Conservation (phyloP, 2,329 filamentous ascomycete genomes). For the Talaromyces atroroseus region DNA sequence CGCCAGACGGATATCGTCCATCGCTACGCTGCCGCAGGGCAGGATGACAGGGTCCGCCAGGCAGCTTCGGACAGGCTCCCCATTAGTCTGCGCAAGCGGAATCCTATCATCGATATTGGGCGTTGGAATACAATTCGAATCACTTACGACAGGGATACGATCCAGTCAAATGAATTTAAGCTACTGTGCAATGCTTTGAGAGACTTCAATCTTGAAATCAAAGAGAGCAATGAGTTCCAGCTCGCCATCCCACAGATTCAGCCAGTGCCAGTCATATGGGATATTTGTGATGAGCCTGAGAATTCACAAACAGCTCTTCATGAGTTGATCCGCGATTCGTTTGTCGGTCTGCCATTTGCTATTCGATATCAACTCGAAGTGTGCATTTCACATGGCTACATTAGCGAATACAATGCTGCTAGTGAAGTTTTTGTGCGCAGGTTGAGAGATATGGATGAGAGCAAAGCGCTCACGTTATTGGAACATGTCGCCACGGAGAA, state of each 20-base stretch:
- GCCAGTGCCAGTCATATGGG: constrained; percentile 28
- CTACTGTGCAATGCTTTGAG: constrained; percentile 52
- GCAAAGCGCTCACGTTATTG: constrained; percentile 60
- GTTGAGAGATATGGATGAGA: constrained; percentile 49
- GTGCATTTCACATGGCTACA: constrained; percentile 71
- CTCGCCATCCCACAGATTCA: constrained; percentile 39
- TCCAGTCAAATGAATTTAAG: constrained; percentile 31
- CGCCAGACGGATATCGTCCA: constrained; percentile 60
- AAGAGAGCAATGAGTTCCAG: constrained; percentile 45
- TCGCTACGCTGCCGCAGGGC: constrained; percentile 16
- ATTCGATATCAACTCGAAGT: constrained; percentile 89
- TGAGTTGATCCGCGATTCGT: constrained; percentile 28
- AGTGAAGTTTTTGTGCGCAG: constrained; percentile 57
- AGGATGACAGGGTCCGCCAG: constrained; percentile 15
- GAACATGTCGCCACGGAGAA: constrained; percentile 67
- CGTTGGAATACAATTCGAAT: constrained; percentile 60
- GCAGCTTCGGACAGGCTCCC: constrained; percentile 30
- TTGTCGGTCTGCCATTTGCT: constrained; percentile 56
- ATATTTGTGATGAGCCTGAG: constrained; percentile 34
- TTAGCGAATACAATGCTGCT: constrained; percentile 71
- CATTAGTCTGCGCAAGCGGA: constrained; percentile 44
- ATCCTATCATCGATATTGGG: constrained; percentile 56
- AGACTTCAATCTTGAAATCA: constrained; percentile 66
- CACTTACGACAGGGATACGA: constrained; percentile 35
- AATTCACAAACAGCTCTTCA: constrained; percentile 26